Base-by-base conservation (phyloP, 306 rosid genomes). In the Cicer pinnatifidum region DNA sequence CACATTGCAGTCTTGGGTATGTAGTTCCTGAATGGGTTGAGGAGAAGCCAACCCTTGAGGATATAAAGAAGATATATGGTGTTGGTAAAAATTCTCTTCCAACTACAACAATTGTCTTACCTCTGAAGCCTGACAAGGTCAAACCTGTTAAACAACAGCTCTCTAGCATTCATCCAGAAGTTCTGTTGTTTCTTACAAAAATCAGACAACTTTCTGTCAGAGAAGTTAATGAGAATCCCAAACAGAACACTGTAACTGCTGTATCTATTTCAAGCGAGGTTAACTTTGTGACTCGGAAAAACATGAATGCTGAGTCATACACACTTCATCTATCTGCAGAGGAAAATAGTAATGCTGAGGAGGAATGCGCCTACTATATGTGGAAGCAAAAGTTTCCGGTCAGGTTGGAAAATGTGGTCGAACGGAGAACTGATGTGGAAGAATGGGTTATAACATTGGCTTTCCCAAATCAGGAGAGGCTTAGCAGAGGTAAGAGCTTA, bases 21-120 rank as follows among this genome's bases (percentile, higher is more conserved):
- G 82, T 92, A 67, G 98, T 92, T 54, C 98, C 98, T 3, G 91
- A 92, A 80, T 92, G 98, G 98, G 92, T 88, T 68, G 92, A 87
- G 15, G 85, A 83, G 71, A 82, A 52, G 20, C 85, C 91, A 63
- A 76, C 81, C 40, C 78, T 81, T 39, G 67, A 71, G 10, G 86
- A 82, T 39, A 79, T 90, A 1, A 11, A 73, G 38, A 5, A 75
- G 47, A 79, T 88, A 40, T 85, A 87, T 78, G 81, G 89, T 33
- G 74, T 12, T 19, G 52, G 48, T 47, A 10, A 1, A 11, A 45
- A 75, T 43, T 15, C 72, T 6, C 70, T 87, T 51, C 97, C 97
- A 2, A 74, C 92, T 1, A 91, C 97, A 11, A 66, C 81, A 3
- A 33, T 91, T 15, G 66, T 91, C 52, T 67, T 91, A 15, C 97